Percentiles rank a stretch among this genome's conserved stretches.
Evolutionary conservation across 768 basidiomycete genomes (phyloP).

Genomic region (Trametes gibbosa): DNA sequence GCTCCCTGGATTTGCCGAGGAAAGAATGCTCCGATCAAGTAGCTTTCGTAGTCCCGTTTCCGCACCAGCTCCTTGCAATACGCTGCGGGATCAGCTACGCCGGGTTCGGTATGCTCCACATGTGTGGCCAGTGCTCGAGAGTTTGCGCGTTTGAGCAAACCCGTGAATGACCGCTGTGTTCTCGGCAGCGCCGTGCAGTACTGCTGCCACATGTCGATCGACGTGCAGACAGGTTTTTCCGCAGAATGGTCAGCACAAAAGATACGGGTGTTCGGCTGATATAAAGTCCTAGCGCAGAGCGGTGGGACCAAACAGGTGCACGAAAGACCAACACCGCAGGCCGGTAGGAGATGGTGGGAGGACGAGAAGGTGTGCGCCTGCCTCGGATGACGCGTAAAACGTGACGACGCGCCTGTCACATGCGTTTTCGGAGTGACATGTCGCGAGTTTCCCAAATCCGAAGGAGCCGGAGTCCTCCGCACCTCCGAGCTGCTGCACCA

Average conservation of each 20-base stretch:
- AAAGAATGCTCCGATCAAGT: constrained; percentile 66
- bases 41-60: constrained; percentile 82
- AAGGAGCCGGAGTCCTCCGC: not conserved
- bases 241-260: not conserved
- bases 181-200: not conserved
- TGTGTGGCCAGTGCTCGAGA: constrained; percentile 5
- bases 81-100: constrained; percentile 34
- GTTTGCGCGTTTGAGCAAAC: not conserved
- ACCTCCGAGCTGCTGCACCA: not conserved
- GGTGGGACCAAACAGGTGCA: not conserved
- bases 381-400: not conserved
- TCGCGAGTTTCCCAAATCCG: not conserved
- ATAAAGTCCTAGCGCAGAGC: not conserved
- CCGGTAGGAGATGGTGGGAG: not conserved
- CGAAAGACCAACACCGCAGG: not conserved
- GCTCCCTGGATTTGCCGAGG: constrained; percentile 61
- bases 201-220: not conserved
- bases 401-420: not conserved
- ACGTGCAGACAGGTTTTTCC: not conserved
- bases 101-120: constrained; percentile 3
- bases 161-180: not conserved
- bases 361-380: not conserved
- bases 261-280: too few relatives aligned
- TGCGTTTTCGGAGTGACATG: not conserved
- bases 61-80: constrained; percentile 74